phyloP scores from a whole-genome alignment of 2,329 filamentous ascomycete genomes.

The Cladophialophora bantiana region DNA sequence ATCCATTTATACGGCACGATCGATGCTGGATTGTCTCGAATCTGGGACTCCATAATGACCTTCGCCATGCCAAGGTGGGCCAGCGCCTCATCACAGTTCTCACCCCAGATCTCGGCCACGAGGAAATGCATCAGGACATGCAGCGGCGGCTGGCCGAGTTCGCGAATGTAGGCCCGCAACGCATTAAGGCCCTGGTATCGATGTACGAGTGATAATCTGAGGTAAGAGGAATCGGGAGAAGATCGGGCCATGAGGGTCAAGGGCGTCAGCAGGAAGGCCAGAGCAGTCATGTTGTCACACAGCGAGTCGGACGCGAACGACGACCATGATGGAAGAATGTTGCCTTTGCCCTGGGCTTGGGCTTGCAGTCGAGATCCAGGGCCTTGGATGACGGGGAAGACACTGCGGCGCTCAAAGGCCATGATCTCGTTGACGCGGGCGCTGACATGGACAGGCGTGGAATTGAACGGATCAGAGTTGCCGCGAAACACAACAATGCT shows the following conservation, averaged over 20 bases:
- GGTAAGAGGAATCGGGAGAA: constrained; percentile 7
- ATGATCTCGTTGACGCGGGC: constrained; percentile 13
- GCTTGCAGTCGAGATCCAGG: constrained; percentile 4
- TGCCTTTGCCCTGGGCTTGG: constrained; percentile 9
- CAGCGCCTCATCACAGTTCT: constrained; percentile 8
- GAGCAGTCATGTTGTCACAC: constrained; percentile 10
- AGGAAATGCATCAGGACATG: constrained; percentile 12
- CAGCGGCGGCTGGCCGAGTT: constrained; percentile 7
- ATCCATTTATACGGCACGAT: constrained; percentile 16
- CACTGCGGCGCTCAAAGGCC: constrained; percentile 10
- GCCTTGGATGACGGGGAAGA: constrained; percentile 16
- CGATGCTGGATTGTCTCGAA: neutral
- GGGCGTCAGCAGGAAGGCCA: constrained; percentile 6
- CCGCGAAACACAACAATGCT: constrained; percentile 12
- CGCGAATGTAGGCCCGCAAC: neutral
- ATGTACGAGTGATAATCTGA: constrained; percentile 6
- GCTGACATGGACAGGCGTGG: constrained; percentile 7
- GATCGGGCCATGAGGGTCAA: constrained; percentile 10
- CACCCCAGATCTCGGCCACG: constrained; percentile 13
- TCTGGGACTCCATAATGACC: constrained; percentile 10
- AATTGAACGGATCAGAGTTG: constrained; percentile 9
- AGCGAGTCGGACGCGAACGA: constrained; percentile 13
- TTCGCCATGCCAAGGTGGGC: constrained; percentile 12
- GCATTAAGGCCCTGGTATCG: constrained; percentile 2
- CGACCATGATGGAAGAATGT: constrained; percentile 16